These are phyloP conservation scores for Cladosporium phlei DNA, from an alignment of 2,329 filamentous ascomycete genomes.

Conservation along the genomic window DNA sequence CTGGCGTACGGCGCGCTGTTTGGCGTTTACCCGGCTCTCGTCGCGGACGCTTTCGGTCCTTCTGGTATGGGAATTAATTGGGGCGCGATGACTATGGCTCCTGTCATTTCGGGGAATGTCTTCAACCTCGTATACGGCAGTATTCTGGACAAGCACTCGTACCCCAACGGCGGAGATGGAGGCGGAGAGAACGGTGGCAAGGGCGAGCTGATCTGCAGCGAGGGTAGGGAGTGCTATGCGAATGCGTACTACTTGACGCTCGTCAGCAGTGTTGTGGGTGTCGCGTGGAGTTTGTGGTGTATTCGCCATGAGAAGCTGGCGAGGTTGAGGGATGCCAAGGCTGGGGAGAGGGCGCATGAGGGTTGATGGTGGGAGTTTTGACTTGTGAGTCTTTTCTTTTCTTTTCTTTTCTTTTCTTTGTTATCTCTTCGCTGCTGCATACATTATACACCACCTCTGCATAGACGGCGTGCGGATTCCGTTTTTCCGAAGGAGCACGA, in stretches of 20 bases:
- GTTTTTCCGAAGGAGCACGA: no score
- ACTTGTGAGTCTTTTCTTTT: not conserved
- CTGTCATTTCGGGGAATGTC: conserved; percentile 80
- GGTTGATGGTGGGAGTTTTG: not conserved
- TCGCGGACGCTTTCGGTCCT: conserved; percentile 85
- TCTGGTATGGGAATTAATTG: conserved; percentile 88
- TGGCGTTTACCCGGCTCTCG: conserved; percentile 83
- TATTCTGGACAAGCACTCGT: conserved; percentile 76
- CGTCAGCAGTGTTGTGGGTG: conserved; percentile 62
- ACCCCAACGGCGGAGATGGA: conserved; percentile 55
- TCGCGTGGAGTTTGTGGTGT: conserved; percentile 65
- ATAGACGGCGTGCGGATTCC: no score
- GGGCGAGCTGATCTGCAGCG: conserved; percentile 62
- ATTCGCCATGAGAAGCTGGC: conserved; percentile 40
- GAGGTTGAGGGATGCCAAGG: conserved; percentile 1
- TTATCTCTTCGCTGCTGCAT: no score
- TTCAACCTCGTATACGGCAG: conserved; percentile 89
- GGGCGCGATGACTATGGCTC: conserved; percentile 89
- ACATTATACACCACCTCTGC: no score
- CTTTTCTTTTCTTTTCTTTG: not conserved
- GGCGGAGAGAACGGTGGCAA: conserved; percentile 13
- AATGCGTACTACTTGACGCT: conserved; percentile 77
- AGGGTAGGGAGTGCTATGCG: conserved; percentile 76
- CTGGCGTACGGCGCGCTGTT: conserved; percentile 91
- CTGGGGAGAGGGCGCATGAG: not conserved